Base-by-base conservation (phyloP, 2,329 filamentous ascomycete genomes). In the Pyrenochaeta sp. region DNA sequence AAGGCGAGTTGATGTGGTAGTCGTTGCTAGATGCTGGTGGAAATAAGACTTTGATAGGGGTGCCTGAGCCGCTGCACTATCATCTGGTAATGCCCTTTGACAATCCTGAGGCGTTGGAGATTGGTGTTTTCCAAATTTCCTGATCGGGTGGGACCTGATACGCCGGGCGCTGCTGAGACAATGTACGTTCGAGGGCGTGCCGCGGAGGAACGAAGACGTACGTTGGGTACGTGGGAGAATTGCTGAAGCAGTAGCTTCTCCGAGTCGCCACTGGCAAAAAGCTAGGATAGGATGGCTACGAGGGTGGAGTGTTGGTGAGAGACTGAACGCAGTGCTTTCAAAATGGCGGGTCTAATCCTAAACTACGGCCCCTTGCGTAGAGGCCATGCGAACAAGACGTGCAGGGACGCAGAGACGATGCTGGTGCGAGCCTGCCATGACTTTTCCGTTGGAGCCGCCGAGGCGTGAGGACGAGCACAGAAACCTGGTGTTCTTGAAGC, bases 101-200 rank as follows among this genome's bases (percentile, higher is more conserved):
- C 14, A 45, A 17, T 53, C 35, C 45, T 47, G 51, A 54, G 43
- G 48, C 50, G 49, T 43, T 36, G 52, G 52, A 18, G 36, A 32
- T 29, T 36, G 32, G 43, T 42, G 45, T 42, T 39, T 30, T 40
- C 44, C 57, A 29, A 50, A n/a, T 17, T 49, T 60, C 42, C 33
- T 54, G 52, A 56, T 54, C 61, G 56, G 51, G 56, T 50, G 51
- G 46, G 27, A 33, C 51, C 58, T 68, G 68, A 67, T 58, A 72
- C 64, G 62, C 67, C 60, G 66, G 62, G 66, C 56, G 51, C 46
- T 49, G 56, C 53, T 73, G 72, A 75, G 70, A 75, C 72, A 60
- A 58, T 67, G 54, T 57, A 63, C 63, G 72, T 75, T 70, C 56
- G 69, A 69, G 63, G 57, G 20, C 49, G 60, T 53, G 56, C 61